phyloP scores from a whole-genome alignment of 2,329 filamentous ascomycete genomes.

The Aspergillus tanneri region DNA sequence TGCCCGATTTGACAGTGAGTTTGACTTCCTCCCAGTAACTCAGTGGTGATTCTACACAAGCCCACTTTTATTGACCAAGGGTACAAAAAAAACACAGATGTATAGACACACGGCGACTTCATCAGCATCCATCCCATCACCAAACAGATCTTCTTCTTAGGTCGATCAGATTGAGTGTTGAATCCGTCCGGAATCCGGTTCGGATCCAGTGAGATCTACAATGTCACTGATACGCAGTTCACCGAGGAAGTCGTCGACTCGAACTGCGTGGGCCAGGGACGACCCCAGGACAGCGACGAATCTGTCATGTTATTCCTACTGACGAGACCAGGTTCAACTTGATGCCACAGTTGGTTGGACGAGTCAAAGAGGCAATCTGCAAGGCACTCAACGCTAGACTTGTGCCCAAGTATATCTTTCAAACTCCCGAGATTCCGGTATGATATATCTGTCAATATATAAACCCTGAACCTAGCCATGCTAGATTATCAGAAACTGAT shows the following conservation, averaged over 20 bases:
- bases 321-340: conserved; percentile 59
- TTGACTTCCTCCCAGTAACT: neutral
- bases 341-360: conserved; percentile 53
- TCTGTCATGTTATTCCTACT: conserved; percentile 60
- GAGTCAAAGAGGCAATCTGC: conserved; percentile 64
- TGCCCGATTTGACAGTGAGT: conserved; percentile 53
- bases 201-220: conserved; percentile 77
- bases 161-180: conserved; percentile 66
- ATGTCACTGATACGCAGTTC: conserved; percentile 62
- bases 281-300: conserved; percentile 60
- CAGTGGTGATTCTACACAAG: neutral
- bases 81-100: conserved; percentile 20
- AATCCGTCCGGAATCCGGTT: conserved; percentile 82
- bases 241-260: conserved; percentile 64
- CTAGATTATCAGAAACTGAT: neutral
- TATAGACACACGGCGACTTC: conserved; percentile 74
- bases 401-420: conserved; percentile 75
- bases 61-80: neutral
- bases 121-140: conserved; percentile 68
- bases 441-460: conserved; percentile 42
- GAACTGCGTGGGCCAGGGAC: conserved; percentile 75
- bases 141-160: conserved; percentile 48
- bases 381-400: conserved; percentile 69
- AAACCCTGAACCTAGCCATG: too few relatives aligned
- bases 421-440: conserved; percentile 78